A percentile compares a stretch with the other conserved stretches of the same genome.
Conservation (phyloP, 345 rosid species). For the Ceriops decandra region DNA sequence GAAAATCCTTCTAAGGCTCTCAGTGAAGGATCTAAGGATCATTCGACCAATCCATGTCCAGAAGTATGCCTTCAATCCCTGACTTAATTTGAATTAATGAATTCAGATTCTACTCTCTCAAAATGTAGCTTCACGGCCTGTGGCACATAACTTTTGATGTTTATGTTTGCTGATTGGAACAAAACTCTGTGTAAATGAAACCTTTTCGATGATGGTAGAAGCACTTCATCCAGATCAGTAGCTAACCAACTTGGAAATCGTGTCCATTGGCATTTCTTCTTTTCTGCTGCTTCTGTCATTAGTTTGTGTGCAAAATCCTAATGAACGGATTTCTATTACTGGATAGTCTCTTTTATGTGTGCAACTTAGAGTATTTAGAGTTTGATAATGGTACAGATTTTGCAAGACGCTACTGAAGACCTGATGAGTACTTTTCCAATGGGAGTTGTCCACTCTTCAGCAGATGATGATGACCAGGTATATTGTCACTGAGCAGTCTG, state of each 20-base stretch:
- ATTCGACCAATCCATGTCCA: slow-evolving; percentile 37
- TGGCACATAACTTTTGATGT: neutral
- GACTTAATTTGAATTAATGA: slow-evolving; percentile 10
- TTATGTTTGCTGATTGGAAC: slow-evolving; percentile 4
- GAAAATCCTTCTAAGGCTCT: slow-evolving; percentile 36
- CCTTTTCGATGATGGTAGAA: neutral
- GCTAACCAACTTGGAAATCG: neutral
- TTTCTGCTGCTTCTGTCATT: too few species aligned
- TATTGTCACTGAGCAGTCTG: neutral
- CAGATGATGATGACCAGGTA: slow-evolving; percentile 64
- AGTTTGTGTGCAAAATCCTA: too few species aligned
- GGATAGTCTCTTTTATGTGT: too few species aligned
- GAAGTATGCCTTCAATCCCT: slow-evolving; percentile 33
- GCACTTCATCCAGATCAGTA: neutral
- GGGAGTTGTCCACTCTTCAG: slow-evolving; percentile 45
- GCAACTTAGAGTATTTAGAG: too few species aligned
- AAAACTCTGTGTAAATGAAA: neutral
- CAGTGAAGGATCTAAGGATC: slow-evolving; percentile 25
- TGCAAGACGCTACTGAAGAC: slow-evolving; percentile 39
- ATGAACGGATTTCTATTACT: too few species aligned
- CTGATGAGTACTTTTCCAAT: slow-evolving; percentile 33
- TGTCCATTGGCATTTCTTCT: too few species aligned
- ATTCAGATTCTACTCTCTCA: neutral
- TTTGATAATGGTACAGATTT: slow-evolving; percentile 28
- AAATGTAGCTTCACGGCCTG: neutral